A percentile compares a stretch with the other conserved stretches of the same genome.
Conservation (phyloP, 1,139 yeast genomes). For the Candida smagusa region DNA sequence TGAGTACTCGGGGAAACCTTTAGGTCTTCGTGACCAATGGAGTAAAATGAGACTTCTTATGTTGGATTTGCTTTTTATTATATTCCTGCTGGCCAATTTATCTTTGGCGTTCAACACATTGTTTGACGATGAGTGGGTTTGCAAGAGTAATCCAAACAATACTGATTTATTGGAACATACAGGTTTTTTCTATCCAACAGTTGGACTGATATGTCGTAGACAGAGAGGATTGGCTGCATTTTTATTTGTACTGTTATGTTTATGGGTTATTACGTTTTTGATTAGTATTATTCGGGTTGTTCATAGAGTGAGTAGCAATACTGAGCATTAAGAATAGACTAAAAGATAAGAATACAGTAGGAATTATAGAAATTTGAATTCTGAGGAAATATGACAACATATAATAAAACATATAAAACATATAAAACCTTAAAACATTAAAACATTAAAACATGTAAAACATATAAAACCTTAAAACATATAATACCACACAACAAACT, state of each 20-base stretch:
- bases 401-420: not conserved
- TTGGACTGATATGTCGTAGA: conserved; percentile 61
- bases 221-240: conserved; percentile 80
- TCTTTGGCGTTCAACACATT: conserved; percentile 83
- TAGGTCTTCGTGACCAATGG: conserved; percentile 81
- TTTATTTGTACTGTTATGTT: conserved; percentile 65
- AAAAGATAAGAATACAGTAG: not conserved
- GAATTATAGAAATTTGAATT: too few species aligned
- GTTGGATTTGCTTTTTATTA: conserved; percentile 81
- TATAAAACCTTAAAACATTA: not conserved
- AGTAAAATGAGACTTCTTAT: conserved; percentile 75
- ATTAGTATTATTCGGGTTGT: conserved; percentile 82
- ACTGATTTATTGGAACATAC: conserved; percentile 14
- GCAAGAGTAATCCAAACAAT: conserved; percentile 33
- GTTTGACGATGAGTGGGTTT: conserved; percentile 81
- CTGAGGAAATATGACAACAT: too few species aligned
- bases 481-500: too few species aligned
- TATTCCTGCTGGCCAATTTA: conserved; percentile 88
- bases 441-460: not conserved
- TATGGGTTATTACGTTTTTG: conserved; percentile 86
- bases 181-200: conserved; percentile 27
- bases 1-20: conserved; percentile 87
- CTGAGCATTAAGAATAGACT: not conserved
- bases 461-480: not conserved
- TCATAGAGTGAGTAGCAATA: conserved; percentile 52